Evolutionary conservation across 805 yeast species (phyloP).

Genomic region (Cyberlindnera samutprakarnensis): DNA sequence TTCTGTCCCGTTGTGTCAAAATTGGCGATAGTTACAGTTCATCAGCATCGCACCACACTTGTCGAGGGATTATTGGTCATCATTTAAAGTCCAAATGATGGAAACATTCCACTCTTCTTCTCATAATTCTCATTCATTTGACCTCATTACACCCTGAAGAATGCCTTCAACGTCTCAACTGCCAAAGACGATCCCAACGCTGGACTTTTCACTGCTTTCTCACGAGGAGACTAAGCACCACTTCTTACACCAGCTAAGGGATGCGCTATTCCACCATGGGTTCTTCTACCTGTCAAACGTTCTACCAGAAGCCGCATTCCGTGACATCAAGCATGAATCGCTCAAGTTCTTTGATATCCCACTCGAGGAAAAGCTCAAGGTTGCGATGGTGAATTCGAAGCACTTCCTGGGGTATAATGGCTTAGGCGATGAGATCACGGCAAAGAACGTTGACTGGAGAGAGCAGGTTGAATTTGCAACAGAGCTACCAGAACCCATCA

Average conservation of each 20-base stretch:
- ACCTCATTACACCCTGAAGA: too few species aligned
- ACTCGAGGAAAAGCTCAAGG: conserved; percentile 28
- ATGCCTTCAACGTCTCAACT: too few species aligned
- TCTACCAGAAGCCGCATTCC: conserved; percentile 28
- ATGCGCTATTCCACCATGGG: conserved; percentile 45
- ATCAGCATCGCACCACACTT: too few species aligned
- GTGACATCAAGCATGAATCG: conserved; percentile 24
- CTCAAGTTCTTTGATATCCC: conserved; percentile 33
- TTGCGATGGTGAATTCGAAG: conserved; percentile 35
- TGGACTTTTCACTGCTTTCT: conserved; percentile 37
- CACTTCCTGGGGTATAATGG: conserved; percentile 41
- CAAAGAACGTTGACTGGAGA: conserved; percentile 39
- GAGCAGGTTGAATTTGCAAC: conserved; percentile 42
- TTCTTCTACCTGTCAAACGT: conserved; percentile 36
- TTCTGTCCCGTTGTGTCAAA: too few species aligned
- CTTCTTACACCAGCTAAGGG: conserved; percentile 25
- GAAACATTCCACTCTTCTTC: too few species aligned
- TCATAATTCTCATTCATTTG: too few species aligned
- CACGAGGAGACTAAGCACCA: conserved; percentile 30
- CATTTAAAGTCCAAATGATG: too few species aligned
- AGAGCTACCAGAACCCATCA: conserved; percentile 36
- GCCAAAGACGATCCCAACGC: conserved; percentile 27
- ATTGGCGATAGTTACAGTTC: too few species aligned
- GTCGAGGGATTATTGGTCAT: too few species aligned
- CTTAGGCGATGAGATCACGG: conserved; percentile 40